Conservation (phyloP, 2,329 filamentous ascomycete genomes). For the Neocatenulostroma microsporum region DNA sequence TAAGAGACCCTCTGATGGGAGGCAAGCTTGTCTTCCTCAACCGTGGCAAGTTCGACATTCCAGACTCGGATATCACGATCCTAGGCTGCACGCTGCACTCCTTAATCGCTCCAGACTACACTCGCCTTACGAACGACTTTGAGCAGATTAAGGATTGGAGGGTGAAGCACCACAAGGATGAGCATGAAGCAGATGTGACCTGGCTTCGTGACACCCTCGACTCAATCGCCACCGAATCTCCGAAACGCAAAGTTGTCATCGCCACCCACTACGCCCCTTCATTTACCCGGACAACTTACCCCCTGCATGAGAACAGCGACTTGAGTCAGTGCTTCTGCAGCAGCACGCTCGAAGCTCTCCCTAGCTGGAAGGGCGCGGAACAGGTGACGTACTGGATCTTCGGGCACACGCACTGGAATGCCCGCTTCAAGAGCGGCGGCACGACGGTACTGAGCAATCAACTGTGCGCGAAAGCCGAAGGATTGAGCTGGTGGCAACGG, state of each 20-base stretch:
- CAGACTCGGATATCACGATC: constrained; percentile 37
- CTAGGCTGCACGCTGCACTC: constrained; percentile 54
- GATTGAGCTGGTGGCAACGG: constrained; percentile 22
- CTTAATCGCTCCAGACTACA: constrained; percentile 33
- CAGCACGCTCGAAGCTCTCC: constrained; percentile 41
- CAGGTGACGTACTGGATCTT: constrained; percentile 36
- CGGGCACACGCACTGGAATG: constrained; percentile 41
- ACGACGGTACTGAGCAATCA: constrained; percentile 35
- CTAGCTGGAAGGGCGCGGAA: constrained; percentile 5
- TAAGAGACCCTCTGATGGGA: constrained; percentile 32
- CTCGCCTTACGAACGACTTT: constrained; percentile 42
- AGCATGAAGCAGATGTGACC: constrained; percentile 39
- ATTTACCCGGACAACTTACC: constrained; percentile 40
- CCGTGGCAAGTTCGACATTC: constrained; percentile 32
- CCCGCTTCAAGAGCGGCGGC: constrained; percentile 26
- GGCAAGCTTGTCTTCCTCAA: constrained; percentile 37
- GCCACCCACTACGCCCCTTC: constrained; percentile 52
- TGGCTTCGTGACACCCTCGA: constrained; percentile 44
- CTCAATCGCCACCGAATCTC: constrained; percentile 4
- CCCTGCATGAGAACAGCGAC: constrained; percentile 39
- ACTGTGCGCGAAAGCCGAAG: constrained; percentile 10
- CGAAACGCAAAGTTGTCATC: constrained; percentile 25
- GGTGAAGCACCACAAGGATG: constrained; percentile 40
- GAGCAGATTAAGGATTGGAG: constrained; percentile 46
- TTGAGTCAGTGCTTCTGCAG: constrained; percentile 46